Evolutionary conservation across 2,329 filamentous ascomycete species (phyloP).

Genomic region (Fulvia fulva): DNA sequence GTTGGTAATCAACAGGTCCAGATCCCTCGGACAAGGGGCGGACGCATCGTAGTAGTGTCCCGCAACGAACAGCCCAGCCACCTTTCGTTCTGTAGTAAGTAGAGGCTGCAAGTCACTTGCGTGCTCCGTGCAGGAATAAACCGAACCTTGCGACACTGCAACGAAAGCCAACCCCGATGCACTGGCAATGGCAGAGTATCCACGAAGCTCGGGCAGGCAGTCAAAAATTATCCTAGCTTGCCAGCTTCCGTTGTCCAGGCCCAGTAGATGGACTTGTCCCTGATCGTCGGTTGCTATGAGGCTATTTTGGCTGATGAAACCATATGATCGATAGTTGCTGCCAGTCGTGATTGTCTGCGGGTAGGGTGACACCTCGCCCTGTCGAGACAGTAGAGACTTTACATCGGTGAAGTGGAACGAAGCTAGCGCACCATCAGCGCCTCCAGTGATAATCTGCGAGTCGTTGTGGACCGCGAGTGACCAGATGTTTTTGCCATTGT

Average conservation of each 20-base stretch:
- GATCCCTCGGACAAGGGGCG: neutral
- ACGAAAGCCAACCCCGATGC: constrained; percentile 42
- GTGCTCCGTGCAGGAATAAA: constrained; percentile 37
- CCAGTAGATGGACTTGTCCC: constrained; percentile 53
- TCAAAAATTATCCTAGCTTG: neutral
- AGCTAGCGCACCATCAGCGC: constrained; percentile 69
- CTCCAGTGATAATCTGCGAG: constrained; percentile 60
- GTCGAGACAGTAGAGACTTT: neutral
- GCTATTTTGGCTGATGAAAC: constrained; percentile 53
- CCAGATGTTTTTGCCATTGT: constrained; percentile 91
- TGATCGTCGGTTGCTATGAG: constrained; percentile 57
- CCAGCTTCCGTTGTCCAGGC: neutral
- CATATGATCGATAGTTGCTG: constrained; percentile 58
- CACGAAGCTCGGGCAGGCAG: constrained; percentile 36
- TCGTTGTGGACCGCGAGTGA: constrained; percentile 50
- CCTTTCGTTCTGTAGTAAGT: constrained; percentile 34
- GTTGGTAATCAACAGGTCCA: constrained; percentile 37
- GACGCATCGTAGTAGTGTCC: constrained; percentile 1
- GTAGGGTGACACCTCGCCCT: neutral
- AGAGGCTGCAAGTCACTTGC: constrained; percentile 25
- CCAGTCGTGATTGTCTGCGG: constrained; percentile 6
- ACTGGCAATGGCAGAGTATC: constrained; percentile 47
- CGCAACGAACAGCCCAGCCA: constrained; percentile 39
- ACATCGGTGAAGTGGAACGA: constrained; percentile 4
- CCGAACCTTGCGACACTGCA: constrained; percentile 43